Percentiles rank a stretch among this genome's conserved stretches.
phyloP scores from a whole-genome alignment of 768 basidiomycete genomes.

The Paxillus involutus region DNA sequence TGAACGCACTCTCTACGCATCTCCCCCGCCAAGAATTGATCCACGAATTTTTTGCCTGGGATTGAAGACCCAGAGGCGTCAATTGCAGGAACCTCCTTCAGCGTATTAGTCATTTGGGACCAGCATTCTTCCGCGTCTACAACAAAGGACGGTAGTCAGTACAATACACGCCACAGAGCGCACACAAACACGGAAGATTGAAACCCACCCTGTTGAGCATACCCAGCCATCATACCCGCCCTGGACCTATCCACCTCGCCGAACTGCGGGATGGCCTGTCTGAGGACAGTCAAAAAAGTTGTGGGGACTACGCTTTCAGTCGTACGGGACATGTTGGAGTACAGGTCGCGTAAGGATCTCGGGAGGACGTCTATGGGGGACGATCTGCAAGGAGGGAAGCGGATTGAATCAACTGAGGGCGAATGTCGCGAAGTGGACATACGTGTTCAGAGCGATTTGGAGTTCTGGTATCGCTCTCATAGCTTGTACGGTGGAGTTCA shows the following conservation, averaged over 20 bases:
- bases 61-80: slow-evolving; percentile 30
- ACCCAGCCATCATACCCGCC: slow-evolving; percentile 44
- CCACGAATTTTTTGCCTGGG: slow-evolving; percentile 59
- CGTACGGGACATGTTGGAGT: slow-evolving; percentile 69
- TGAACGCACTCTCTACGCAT: slow-evolving; percentile 62
- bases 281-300: slow-evolving; percentile 65
- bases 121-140: slow-evolving; percentile 93
- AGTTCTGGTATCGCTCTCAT: slow-evolving; percentile 91
- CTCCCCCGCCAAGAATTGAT: slow-evolving; percentile 79
- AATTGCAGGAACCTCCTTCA: slow-evolving; percentile 66
- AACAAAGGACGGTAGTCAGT: slow-evolving; percentile 2
- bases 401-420: not conserved
- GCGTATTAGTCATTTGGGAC: slow-evolving; percentile 65
- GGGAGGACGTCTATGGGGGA: slow-evolving; percentile 43
- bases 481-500: slow-evolving; percentile 95
- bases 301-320: slow-evolving; percentile 74
- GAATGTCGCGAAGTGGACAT: slow-evolving; percentile 20
- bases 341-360: slow-evolving; percentile 66
- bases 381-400: slow-evolving; percentile 22
- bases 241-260: slow-evolving; percentile 61
- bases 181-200: not conserved
- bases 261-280: slow-evolving; percentile 87
- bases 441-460: slow-evolving; percentile 65
- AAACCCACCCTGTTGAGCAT: slow-evolving; percentile 74
- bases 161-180: not conserved